Base-by-base conservation (phyloP, 192 early-diverging fungal species). In the Polychytrium aggregatum region DNA sequence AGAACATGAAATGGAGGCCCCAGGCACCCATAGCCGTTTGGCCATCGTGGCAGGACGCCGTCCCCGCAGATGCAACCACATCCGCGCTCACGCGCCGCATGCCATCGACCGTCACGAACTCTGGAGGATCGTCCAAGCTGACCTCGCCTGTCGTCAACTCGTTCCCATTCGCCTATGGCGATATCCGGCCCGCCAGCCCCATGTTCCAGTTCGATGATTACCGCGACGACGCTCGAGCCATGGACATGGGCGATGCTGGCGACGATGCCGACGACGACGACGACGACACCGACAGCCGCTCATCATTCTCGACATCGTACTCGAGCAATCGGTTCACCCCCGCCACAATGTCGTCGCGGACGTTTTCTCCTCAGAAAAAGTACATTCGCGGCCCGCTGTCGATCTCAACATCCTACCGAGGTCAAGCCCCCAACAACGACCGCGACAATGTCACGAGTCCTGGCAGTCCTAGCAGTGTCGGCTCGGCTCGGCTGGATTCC, bases 11-110 rank as follows among this genome's bases (percentile, higher is more conserved):
- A 26, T 71, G 68, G 68, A 62, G 50, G 21, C 24, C 31, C 3
- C 21, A 55, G 2, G 52, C 59, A 24, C 68, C 68, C 3, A 56
- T 71, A 14, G 65, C 52, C 13, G 22, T 66, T 29, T 71, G 65
- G 55, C 52, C 64, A 9, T 51, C 58, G 22, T 71, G 68, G 68
- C 60, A 68, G 27, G 60, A 68, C n/a, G n/a, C n/a, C n/a, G n/a
- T n/a, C n/a, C n/a, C n/a, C n/a, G n/a, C n/a, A n/a, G n/a, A n/a
- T n/a, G n/a, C n/a, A n/a, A n/a, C n/a, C n/a, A n/a, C n/a, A n/a
- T n/a, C n/a, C n/a, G n/a, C n/a, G n/a, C n/a, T n/a, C n/a, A n/a
- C n/a, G n/a, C n/a, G n/a, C n/a, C n/a, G n/a, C n/a, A n/a, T n/a
- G n/a, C n/a, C n/a, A n/a, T n/a, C n/a, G n/a, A n/a, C n/a, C n/a